Conservation (phyloP, 306 rosid species). For the Malus domestica region DNA sequence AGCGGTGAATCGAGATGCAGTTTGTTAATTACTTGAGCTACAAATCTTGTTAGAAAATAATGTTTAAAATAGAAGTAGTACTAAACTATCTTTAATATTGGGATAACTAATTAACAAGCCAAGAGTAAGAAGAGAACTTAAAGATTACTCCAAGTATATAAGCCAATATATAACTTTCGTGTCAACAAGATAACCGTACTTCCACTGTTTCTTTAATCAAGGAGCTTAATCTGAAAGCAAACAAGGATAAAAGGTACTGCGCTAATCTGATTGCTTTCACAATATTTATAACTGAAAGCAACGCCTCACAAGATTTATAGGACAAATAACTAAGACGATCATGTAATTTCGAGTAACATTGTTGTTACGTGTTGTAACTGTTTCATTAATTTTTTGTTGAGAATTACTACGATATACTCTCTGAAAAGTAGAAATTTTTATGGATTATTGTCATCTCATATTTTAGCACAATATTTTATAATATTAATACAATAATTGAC, state of each 20-base stretch:
- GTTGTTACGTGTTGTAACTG: no score
- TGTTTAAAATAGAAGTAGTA: neutral
- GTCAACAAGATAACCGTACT: neutral
- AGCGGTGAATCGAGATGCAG: no score
- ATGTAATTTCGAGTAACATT: no score
- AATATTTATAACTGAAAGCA: neutral
- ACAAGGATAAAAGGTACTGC: neutral
- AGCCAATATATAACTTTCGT: neutral
- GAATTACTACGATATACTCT: no score
- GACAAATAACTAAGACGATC: no score
- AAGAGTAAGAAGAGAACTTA: neutral
- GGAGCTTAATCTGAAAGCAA: neutral
- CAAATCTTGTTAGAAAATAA: no score
- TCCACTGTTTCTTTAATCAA: neutral
- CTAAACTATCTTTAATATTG: neutral
- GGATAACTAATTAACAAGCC: neutral
- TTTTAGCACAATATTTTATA: no score
- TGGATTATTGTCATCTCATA: rapidly evolving
- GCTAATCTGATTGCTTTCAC: neutral
- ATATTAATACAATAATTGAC: no score
- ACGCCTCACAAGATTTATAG: no score
- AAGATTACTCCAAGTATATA: constrained; percentile 11
- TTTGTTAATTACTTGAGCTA: no score
- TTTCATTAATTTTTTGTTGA: no score
- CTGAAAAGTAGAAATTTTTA: no score